Evolutionary conservation across 2,329 filamentous ascomycete species (phyloP).

Genomic region (Fusarium armeniacum): DNA sequence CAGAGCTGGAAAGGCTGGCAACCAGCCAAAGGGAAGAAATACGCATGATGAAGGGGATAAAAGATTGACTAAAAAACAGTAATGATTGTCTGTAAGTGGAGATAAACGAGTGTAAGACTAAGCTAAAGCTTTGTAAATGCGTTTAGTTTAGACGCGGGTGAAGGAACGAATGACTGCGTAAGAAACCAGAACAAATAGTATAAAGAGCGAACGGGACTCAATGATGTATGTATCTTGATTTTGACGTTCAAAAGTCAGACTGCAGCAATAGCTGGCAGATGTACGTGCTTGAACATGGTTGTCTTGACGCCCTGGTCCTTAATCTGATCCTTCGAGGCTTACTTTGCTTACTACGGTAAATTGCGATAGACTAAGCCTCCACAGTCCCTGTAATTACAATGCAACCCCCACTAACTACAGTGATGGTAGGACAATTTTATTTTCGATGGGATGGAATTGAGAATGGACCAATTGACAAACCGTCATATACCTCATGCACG

Average conservation of each 20-base stretch:
- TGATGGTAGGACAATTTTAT: not conserved
- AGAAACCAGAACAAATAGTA: not conserved
- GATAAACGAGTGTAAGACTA: conserved; percentile 12
- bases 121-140: not conserved
- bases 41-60: not conserved
- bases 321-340: conserved; percentile 6
- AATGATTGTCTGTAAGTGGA: not conserved
- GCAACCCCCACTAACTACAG: not conserved
- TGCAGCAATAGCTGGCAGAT: not conserved
- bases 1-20: conserved; percentile 1
- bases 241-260: not conserved
- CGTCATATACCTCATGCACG: not conserved
- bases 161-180: conserved; percentile 9
- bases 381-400: conserved; percentile 1
- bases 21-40: not conserved
- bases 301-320: not conserved
- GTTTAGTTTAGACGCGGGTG: not conserved
- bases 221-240: conserved; percentile 16
- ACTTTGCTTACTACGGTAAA: conserved; percentile 17
- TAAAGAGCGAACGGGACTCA: not conserved
- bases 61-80: conserved; percentile 2
- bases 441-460: not conserved
- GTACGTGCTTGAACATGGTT: not conserved
- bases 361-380: conserved; percentile 16
- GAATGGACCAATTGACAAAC: not conserved